Evolutionary conservation across 768 basidiomycete genomes (phyloP), one percentile per base, ranked within the genome.

Genomic region (Trametes cubensis): DNA sequence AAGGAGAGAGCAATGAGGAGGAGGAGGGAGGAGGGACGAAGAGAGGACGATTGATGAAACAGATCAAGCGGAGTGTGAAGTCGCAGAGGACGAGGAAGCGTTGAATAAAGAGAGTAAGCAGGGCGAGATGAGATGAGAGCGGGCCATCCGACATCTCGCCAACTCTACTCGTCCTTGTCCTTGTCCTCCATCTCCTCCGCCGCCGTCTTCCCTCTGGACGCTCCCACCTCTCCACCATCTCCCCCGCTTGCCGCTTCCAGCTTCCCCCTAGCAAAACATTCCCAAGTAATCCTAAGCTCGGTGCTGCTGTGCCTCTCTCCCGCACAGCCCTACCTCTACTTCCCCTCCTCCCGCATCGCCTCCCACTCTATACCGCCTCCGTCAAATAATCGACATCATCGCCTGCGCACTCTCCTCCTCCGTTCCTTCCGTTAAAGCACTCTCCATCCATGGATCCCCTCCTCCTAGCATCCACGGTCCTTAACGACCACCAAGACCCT

Each of bases 301-400:
- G 39, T 38, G 25, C 48, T 48, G 63, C 63, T 60, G 63, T 60
- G 63, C 55, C 48, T 34, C 26, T 50, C 13, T 39, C 17, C 46
- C 63, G 54, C 63, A 60, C 63, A 55, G 58, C 63, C 58, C 54
- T 23, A 46, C 54, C 34, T 41, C 41, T 28, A n/a, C 20, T 58
- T 49, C 60, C 46, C 60, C 30, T 39, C 48, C 30, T 44, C 61
- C 30, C 55, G 54, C 63, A 64, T 42, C 58, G 63, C 63, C 63
- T 55, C 58, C 14, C 42, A 26, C 53, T 26, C 30, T 42, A 53
- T 49, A 64, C 63, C 63, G 58, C 63, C 63, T 64, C 63, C 63
- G 63, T 64, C 63, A 64, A 64, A 64, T 64, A 64, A 64, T 60
- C 63, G 58, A 60, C 63, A 64, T 64, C 63, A 64, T 60, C 63